Percentiles rank a stretch among this genome's conserved stretches.
Conservation (phyloP, 306 rosid genomes). For the Begonia loranthoides region DNA sequence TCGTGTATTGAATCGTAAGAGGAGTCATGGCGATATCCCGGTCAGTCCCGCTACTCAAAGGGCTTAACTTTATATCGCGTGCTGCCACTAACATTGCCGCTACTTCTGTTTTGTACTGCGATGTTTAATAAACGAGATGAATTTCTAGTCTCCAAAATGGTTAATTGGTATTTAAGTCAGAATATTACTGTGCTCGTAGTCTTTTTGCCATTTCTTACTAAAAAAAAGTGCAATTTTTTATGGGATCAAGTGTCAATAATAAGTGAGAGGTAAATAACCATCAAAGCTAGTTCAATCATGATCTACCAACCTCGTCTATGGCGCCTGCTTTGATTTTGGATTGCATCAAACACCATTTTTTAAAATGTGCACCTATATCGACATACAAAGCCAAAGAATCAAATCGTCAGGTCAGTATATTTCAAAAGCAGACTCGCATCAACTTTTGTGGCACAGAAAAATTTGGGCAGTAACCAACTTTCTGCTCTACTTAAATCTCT, state of each 20-base stretch:
- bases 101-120: slow-evolving; percentile 87
- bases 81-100: slow-evolving; percentile 70
- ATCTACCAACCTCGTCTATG: slow-evolving; percentile 64
- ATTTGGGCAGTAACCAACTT: no score
- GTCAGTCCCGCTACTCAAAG: slow-evolving; percentile 21
- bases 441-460: not conserved
- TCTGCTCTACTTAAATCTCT: no score
- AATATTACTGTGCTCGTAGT: no score
- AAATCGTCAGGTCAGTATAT: not conserved
- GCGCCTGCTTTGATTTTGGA: slow-evolving; percentile 89
- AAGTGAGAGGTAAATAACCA: slow-evolving; percentile 2
- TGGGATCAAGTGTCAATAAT: not conserved
- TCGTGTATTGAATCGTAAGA: slow-evolving; percentile 17
- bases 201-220: slow-evolving; percentile 1
- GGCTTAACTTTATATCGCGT: slow-evolving; percentile 29
- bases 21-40: slow-evolving; percentile 14
- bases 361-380: slow-evolving; percentile 80
- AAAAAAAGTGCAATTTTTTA: not conserved
- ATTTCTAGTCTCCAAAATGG: no score
- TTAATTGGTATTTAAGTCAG: no score
- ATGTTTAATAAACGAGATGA: slow-evolving; percentile 2
- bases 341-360: slow-evolving; percentile 98
- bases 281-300: not conserved
- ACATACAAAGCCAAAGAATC: not conserved
- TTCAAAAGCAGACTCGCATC: not conserved